Percentiles rank a stretch among this genome's conserved stretches.
These are phyloP conservation scores for Aphanomyces invadans DNA, from an alignment of 352 stramenopile species.

Conservation along the genomic window DNA sequence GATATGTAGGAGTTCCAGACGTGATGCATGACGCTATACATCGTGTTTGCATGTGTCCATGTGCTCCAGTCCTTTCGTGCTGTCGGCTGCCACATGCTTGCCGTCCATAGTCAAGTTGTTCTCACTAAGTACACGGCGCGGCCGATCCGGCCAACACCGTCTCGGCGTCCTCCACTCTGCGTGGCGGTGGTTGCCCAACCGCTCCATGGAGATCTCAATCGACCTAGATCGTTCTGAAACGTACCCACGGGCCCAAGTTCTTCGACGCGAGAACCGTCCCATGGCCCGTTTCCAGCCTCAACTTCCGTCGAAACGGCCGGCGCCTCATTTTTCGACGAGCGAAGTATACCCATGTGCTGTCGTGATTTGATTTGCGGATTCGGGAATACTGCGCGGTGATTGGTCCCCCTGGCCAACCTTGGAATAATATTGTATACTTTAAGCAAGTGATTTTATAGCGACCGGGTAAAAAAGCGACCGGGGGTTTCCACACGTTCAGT, in stretches of 20 bases:
- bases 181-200: too few species aligned
- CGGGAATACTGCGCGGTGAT: neutral
- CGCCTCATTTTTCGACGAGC: too few species aligned
- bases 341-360: too few species aligned
- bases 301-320: neutral
- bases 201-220: too few species aligned
- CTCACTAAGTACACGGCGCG: neutral
- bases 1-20: constrained; percentile 14
- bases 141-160: too few species aligned
- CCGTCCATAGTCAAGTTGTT: too few species aligned
- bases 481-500: constrained; percentile 18
- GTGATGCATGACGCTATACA: neutral
- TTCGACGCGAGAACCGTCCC: neutral
- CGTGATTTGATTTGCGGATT: constrained; percentile 14
- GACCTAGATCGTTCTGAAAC: neutral
- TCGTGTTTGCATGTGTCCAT: neutral
- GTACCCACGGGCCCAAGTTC: neutral
- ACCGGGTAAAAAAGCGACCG: constrained; percentile 7
- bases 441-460: neutral
- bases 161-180: too few species aligned
- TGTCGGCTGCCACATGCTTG: neutral
- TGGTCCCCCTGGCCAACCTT: neutral
- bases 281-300: neutral
- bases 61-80: too few species aligned
- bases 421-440: constrained; percentile 17